phyloP scores from a whole-genome alignment of 257 asterid species.

The Leonotis leonurus region DNA sequence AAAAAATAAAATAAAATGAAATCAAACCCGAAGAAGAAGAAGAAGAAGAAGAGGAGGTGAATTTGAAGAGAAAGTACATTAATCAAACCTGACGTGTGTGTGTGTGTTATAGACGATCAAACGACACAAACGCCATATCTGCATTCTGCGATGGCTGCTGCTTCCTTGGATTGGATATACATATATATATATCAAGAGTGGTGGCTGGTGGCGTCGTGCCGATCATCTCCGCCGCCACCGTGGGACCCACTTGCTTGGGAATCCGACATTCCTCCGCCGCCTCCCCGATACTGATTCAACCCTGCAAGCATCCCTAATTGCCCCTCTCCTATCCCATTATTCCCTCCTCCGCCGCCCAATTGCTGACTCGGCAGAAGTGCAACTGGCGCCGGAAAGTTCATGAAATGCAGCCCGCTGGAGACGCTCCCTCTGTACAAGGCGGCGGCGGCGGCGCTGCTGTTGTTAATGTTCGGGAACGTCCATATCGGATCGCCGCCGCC shows the following conservation, averaged over 20 bases:
- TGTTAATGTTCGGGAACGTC: constrained; percentile 65
- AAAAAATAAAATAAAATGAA: background rate
- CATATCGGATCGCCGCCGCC: constrained; percentile 72
- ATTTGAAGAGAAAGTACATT: constrained; percentile 27
- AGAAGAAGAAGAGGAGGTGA: too few species aligned
- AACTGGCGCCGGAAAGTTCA: constrained; percentile 79
- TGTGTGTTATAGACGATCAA: constrained; percentile 24
- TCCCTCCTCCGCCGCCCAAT: constrained; percentile 27
- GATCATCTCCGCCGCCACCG: constrained; percentile 59
- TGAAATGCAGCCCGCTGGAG: constrained; percentile 81
- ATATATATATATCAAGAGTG: too few species aligned
- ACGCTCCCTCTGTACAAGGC: constrained; percentile 70
- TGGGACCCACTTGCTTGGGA: constrained; percentile 81
- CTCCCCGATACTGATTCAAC: constrained; percentile 42
- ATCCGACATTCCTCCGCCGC: constrained; percentile 51
- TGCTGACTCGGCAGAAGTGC: constrained; percentile 72
- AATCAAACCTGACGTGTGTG: constrained; percentile 42
- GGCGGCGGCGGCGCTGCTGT: constrained; percentile 33
- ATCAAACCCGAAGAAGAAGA: background rate
- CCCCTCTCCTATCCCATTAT: constrained; percentile 49
- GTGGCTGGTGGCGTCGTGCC: constrained; percentile 64
- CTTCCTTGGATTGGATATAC: too few species aligned
- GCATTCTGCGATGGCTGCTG: background rate
- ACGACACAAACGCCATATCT: constrained; percentile 31
- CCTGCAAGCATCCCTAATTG: constrained; percentile 63